phyloP scores from a whole-genome alignment of 202 grass and related monocot species.

The Panicum hallii region DNA sequence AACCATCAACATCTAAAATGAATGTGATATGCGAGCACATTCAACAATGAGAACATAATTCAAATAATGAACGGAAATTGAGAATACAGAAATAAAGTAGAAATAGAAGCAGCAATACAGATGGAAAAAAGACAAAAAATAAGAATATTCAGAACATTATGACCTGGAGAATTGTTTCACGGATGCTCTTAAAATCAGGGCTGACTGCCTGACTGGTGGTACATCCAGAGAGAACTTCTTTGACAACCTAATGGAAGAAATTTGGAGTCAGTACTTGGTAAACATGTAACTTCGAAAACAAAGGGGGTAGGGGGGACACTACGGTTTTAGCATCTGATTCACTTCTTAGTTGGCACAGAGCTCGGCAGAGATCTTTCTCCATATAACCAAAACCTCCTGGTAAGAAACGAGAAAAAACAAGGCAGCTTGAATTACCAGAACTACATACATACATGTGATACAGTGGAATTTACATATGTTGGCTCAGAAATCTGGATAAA shows the following conservation, averaged over 20 bases:
- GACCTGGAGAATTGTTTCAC: constrained; percentile 94
- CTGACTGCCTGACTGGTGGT: constrained; percentile 46
- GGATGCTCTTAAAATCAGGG: constrained; percentile 70
- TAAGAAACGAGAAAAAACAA: constrained; percentile 44
- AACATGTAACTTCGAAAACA: not conserved
- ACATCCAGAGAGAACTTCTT: constrained; percentile 66
- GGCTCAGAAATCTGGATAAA: constrained; percentile 29
- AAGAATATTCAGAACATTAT: constrained; percentile 21
- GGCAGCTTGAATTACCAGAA: constrained; percentile 17
- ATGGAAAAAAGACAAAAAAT: not conserved
- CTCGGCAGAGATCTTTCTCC: constrained; percentile 85
- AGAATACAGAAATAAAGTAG: constrained; percentile 25
- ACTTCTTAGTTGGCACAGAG: constrained; percentile 76
- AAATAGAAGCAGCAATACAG: constrained; percentile 37
- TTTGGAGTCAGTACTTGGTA: constrained; percentile 36
- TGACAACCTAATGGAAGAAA: constrained; percentile 67
- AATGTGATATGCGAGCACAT: constrained; percentile 20
- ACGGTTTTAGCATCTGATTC: constrained; percentile 79
- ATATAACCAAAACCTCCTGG: constrained; percentile 69
- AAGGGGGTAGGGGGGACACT: not conserved
- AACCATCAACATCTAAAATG: not conserved
- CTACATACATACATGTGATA: constrained; percentile 15
- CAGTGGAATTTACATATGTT: constrained; percentile 28
- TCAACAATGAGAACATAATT: constrained; percentile 29
- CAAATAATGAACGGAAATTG: constrained; percentile 13